Base-by-base conservation (phyloP, 805 yeast species). In the Pichia gijzeniarum region DNA sequence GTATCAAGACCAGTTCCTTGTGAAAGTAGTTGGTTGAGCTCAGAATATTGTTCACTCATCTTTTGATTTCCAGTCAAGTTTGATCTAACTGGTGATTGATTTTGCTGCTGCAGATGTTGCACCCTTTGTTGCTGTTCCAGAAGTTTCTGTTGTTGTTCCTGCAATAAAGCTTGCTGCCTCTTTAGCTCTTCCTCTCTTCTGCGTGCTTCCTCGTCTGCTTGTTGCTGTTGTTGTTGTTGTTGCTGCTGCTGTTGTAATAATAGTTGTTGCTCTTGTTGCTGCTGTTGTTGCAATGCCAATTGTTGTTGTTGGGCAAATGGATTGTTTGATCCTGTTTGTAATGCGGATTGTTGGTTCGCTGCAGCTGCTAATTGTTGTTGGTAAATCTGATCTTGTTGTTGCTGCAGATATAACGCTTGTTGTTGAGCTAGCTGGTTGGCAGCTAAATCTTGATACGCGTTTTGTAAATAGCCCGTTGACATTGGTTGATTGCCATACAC, bases 1-100 rank as follows among this genome's bases (percentile, higher is more conserved):
- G 97, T 90, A 67, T 90, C 99, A 47, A 88, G 71, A 28, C 96
- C 97, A 0, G 95, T 86, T 25, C 96, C 97, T 37, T 79, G 77
- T 12, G 93, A 87, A 52, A 91, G 70, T 44, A 90, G 71, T 44
- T 76, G 74, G 67, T 89, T 89, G 59, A 91, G 74, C 49, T 85
- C 90, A 50, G 88, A 70, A 72, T 77, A 66, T 58, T 76, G 71
- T 38, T 77, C 78, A 49, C 77, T 74, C 57, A 79, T 73, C 47
- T 65, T 69, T 56, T 75, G 76, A 22, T 75, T 70, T 5, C 82
- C 82, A 1, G 82, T 76, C 42, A 71, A 64, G 3, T 71, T 69
- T 53, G 67, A 76, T 22, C 61, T 63, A 38, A 77, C 48, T 42
- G 74, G 74, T 13, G 44, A 34, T 21, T 49, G 52, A 19, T 49